Base-by-base conservation (phyloP, 2,329 filamentous ascomycete genomes). In the Epichloe bromicola region DNA sequence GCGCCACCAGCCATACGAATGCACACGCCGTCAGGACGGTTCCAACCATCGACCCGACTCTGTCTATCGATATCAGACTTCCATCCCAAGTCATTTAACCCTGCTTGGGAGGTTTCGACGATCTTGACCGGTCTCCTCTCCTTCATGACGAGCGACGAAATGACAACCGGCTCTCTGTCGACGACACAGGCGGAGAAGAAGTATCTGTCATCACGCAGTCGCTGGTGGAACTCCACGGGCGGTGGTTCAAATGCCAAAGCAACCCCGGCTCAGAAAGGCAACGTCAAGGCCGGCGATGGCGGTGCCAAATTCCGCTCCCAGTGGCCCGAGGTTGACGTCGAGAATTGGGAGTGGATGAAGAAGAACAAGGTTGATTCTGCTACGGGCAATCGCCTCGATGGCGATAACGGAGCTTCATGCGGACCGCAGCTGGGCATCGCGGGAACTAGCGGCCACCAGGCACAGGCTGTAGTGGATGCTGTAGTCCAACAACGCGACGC, bases 71-170 rank as follows among this genome's bases (percentile, higher is more conserved):
- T 98, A 62, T 91, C 85, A 60, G 93, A 98, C 65, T 98, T 97
- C 70, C 93, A 98, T 65, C 93, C 93, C 4, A 95, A 95, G 67
- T 91, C 86, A 30, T 98, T 97, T 74, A 98, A 98, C 66, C 93
- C 93, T 2, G 90, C 93, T 1, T 98, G 93, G 93, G 91, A 95
- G 63, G 93, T 98, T 7, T 91, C 86, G 50, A 98, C 93, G 0
- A 98, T 98, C 57, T 74, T 98, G 15, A 94, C 95, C 51, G 93
- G 93, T 10, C 78, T 98, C 30, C 74, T 97, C 55, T 94, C 86
- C 39, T 98, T 98, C 70, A 98, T 98, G 93, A 97, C 91, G 2
- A 88, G 87, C 57, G 91, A 98, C 64, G 93, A 98, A 72, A 96
- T 97, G 86, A 98, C 93, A 0, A 97, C 93, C 0, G 93, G 93